phyloP scores from a whole-genome alignment of 2,329 filamentous ascomycete species.

The Fusarium irregulare region DNA sequence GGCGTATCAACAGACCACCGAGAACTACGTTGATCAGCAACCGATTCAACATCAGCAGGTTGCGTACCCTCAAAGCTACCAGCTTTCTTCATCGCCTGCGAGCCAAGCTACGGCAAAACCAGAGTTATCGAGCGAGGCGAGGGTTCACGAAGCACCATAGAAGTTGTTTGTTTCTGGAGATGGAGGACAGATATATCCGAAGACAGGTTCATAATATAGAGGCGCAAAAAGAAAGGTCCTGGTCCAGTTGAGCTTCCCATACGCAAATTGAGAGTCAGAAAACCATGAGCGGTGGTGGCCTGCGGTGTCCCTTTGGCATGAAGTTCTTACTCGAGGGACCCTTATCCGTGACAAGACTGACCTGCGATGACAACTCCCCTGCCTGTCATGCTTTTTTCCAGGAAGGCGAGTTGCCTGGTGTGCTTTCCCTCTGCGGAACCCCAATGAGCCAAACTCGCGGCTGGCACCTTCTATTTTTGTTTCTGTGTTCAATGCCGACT shows the following conservation, averaged over 20 bases:
- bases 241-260: no score
- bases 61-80: not conserved
- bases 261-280: not conserved
- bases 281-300: not conserved
- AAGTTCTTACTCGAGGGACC: not conserved
- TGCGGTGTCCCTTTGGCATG: not conserved
- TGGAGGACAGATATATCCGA: not conserved
- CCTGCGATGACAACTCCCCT: not conserved
- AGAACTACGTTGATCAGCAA: not conserved
- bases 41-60: not conserved
- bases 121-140: not conserved
- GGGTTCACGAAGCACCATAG: slow-evolving; percentile 9
- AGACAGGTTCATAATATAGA: not conserved
- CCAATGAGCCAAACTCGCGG: no score
- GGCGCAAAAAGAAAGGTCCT: not conserved
- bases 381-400: not conserved
- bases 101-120: not conserved
- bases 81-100: not conserved
- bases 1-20: not conserved
- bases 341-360: not conserved
- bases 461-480: not conserved
- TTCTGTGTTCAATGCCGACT: not conserved
- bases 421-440: not conserved
- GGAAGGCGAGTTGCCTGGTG: not conserved
- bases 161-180: not conserved